phyloP scores from a whole-genome alignment of 257 asterid species.

The Capsicum pubescens region DNA sequence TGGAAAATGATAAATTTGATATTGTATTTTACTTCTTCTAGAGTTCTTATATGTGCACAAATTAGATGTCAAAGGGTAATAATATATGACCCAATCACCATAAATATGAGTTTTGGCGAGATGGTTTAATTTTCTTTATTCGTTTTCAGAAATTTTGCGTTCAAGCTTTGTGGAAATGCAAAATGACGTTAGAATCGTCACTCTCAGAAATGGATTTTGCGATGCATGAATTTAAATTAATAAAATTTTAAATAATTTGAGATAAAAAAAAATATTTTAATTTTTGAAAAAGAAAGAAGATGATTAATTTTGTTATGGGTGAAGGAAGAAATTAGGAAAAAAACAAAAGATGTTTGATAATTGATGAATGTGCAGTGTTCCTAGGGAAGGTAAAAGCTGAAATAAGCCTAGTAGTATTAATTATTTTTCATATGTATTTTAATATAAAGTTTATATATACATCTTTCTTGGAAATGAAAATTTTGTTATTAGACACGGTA shows the following conservation, averaged over 20 bases:
- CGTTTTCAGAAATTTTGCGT: neutral
- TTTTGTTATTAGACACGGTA: slow-evolving; percentile 7
- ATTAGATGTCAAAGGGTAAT: no score
- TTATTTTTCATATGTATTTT: neutral
- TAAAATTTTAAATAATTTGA: no score
- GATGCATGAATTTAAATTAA: neutral
- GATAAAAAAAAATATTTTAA: no score
- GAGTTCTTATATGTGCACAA: no score
- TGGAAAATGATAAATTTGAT: neutral
- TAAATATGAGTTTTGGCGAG: no score
- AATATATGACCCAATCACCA: no score
- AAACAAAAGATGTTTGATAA: slow-evolving; percentile 41
- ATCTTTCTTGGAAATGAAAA: slow-evolving; percentile 35
- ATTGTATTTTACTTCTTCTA: no score
- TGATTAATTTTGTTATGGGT: slow-evolving; percentile 35
- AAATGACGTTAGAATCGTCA: neutral
- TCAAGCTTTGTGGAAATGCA: neutral
- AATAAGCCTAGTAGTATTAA: slow-evolving; percentile 30
- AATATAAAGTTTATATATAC: neutral
- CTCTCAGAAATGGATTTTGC: no score
- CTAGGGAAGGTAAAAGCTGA: slow-evolving; percentile 53
- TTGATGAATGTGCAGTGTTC: slow-evolving; percentile 46
- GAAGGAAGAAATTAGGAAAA: slow-evolving; percentile 25
- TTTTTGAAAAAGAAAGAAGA: neutral
- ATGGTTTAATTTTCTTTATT: no score